Conservation (phyloP, 1,139 yeast species). For the Debaryomyces subglobosus region DNA sequence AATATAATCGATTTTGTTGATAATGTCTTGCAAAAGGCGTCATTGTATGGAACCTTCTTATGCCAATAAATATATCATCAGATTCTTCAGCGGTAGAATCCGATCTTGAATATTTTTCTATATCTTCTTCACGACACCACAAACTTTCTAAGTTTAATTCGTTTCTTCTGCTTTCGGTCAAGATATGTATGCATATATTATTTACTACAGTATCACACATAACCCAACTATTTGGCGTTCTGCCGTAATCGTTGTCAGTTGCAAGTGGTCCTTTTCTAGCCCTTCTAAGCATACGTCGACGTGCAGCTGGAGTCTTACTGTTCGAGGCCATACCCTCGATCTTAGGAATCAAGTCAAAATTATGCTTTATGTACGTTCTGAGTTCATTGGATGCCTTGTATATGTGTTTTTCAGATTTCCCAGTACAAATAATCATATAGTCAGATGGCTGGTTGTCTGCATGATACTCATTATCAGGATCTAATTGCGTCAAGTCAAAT, state of each 20-base stretch:
- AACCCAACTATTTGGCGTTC: constrained; percentile 73
- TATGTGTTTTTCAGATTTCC: constrained; percentile 76
- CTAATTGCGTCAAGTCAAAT: constrained; percentile 49
- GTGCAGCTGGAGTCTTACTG: constrained; percentile 57
- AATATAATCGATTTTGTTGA: constrained; percentile 2
- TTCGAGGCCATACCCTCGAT: constrained; percentile 75
- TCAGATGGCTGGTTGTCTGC: constrained; percentile 36
- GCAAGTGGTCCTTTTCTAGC: constrained; percentile 58
- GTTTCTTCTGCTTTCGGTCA: constrained; percentile 68
- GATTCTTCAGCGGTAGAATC: constrained; percentile 15
- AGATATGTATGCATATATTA: constrained; percentile 67
- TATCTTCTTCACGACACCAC: constrained; percentile 57
- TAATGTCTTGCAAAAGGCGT: constrained; percentile 18
- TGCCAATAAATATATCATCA: constrained; percentile 54
- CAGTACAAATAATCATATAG: constrained; percentile 71
- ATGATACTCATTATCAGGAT: constrained; percentile 42
- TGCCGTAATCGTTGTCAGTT: constrained; percentile 60
- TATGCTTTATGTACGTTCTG: constrained; percentile 38
- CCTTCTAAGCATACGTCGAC: constrained; percentile 63
- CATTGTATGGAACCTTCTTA: constrained; percentile 46
- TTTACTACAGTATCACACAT: constrained; percentile 70
- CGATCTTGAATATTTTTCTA: constrained; percentile 19
- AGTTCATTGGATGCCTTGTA: constrained; percentile 70
- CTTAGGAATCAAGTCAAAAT: constrained; percentile 42
- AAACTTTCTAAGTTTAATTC: constrained; percentile 71